phyloP scores from a whole-genome alignment of 768 basidiomycete species.

The Baorangia bicolor region DNA sequence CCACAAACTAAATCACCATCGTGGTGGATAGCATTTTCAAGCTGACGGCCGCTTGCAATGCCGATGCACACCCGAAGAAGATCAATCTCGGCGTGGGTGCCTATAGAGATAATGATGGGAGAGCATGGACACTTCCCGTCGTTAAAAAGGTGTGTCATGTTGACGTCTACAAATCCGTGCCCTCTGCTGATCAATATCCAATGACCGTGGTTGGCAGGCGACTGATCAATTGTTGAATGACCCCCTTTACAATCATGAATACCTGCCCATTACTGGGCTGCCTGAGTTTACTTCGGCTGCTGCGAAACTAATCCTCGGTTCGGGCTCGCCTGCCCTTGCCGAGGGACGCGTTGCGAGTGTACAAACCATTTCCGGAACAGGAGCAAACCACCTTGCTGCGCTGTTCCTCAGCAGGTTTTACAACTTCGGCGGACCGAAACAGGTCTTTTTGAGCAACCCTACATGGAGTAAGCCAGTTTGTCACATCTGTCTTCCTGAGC shows the following conservation, averaged over 20 bases:
- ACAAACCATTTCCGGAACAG: slow-evolving; percentile 95
- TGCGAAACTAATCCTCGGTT: slow-evolving; percentile 77
- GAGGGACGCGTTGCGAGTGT: slow-evolving; percentile 75
- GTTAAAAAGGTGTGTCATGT: slow-evolving; percentile 71
- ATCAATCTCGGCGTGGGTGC: slow-evolving; percentile 93
- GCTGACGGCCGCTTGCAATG: slow-evolving; percentile 87
- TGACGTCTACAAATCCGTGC: neutral
- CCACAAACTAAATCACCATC: slow-evolving; percentile 6
- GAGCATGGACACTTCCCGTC: slow-evolving; percentile 90
- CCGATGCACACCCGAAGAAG: slow-evolving; percentile 71
- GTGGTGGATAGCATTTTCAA: slow-evolving; percentile 71
- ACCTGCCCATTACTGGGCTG: slow-evolving; percentile 87
- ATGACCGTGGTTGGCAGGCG: slow-evolving; percentile 47
- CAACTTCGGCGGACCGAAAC: slow-evolving; percentile 60
- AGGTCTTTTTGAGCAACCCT: slow-evolving; percentile 84
- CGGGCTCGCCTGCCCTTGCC: slow-evolving; percentile 65
- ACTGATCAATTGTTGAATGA: slow-evolving; percentile 68
- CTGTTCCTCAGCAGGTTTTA: slow-evolving; percentile 85
- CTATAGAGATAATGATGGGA: slow-evolving; percentile 83
- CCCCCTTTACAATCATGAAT: slow-evolving; percentile 83
- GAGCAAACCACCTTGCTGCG: slow-evolving; percentile 91
- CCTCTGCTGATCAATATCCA: neutral
- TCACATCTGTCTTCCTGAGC: neutral
- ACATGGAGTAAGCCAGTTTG: slow-evolving; percentile 76
- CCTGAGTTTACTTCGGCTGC: slow-evolving; percentile 80